Evolutionary conservation across 2,329 filamentous ascomycete genomes (phyloP), one percentile per base, ranked within the genome.

Genomic region (Phaeosphaeriaceae sp.): DNA sequence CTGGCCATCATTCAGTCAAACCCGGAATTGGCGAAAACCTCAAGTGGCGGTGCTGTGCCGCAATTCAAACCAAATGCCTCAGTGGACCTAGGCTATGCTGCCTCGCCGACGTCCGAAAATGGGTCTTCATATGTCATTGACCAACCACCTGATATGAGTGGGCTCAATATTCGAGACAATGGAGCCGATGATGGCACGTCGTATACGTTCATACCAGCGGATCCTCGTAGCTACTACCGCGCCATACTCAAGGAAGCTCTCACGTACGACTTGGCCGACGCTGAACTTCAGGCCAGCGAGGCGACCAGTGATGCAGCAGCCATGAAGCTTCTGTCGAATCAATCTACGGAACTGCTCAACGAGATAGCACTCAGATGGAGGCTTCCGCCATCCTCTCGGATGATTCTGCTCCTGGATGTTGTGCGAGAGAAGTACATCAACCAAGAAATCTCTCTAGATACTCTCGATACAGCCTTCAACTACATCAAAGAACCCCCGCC

Each of bases 351-450:
- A 55, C 81, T 99, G 47, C 79, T 99, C 61, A 91, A 90, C 59
- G 94, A 98, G 76, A 84, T 97, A 56, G 91, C 90, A 58, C 82
- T 92, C 61, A 88, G 93, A 69, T 99, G 95, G 95, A 89, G 95
- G 50, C 85, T 99, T 61, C 93, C 94, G 1, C 88, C 90, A 63
- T 92, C 89, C 70, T 92, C 92, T 3, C 87, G 93, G 46, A 84
- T 92, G 51, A 88, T 96, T 6, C 79, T 94, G 6, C 89, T 97
- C 68, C 80, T 98, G 36, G 95, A 98, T 79, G 91, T 96, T 55
- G 86, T 92, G 7, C 86, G 89, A 21, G 90, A 93, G 69, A 95
- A 95, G 75, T 98, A 93, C 72, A 81, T 92, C 47, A 90, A 96
- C 65, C 88, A 91, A 64, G 91, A 96, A 70, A 88, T 97, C 57